A percentile compares a stretch with the other conserved stretches of the same genome.
Conservation (phyloP, 108 stramenopile genomes). For the Mayamaea pseudoterrestris region DNA sequence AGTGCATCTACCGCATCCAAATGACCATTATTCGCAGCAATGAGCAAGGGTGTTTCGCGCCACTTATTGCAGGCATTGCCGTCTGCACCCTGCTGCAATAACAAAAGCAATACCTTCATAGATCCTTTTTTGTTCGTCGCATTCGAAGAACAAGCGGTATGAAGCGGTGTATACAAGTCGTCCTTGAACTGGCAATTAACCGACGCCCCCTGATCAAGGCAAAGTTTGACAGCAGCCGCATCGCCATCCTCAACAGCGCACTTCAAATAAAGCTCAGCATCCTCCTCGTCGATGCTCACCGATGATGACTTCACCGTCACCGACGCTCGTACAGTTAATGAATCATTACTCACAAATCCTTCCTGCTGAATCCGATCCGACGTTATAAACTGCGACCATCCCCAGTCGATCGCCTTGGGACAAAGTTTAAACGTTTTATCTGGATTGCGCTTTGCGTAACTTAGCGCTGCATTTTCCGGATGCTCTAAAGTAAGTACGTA, state of each 20-base stretch:
- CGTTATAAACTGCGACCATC: slow-evolving; percentile 86
- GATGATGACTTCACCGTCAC: slow-evolving; percentile 73
- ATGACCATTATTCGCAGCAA: slow-evolving; percentile 86
- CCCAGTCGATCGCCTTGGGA: slow-evolving; percentile 89
- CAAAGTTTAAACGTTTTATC: slow-evolving; percentile 89
- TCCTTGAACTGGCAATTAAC: slow-evolving; percentile 90
- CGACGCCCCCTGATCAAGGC: slow-evolving; percentile 64
- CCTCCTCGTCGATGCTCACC: slow-evolving; percentile 70
- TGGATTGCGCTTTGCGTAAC: slow-evolving; percentile 83
- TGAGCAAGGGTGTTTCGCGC: slow-evolving; percentile 79
- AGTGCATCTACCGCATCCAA: slow-evolving; percentile 67
- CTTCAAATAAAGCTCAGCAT: slow-evolving; percentile 81
- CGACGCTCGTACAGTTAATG: slow-evolving; percentile 52
- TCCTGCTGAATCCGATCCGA: slow-evolving; percentile 79
- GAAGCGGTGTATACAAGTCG: slow-evolving; percentile 83
- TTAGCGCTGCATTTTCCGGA: slow-evolving; percentile 41
- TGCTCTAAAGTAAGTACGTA: slow-evolving; percentile 83
- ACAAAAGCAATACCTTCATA: slow-evolving; percentile 63
- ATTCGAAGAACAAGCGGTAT: slow-evolving; percentile 73
- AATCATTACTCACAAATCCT: slow-evolving; percentile 59
- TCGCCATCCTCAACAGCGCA: slow-evolving; percentile 88
- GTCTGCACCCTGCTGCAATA: slow-evolving; percentile 71
- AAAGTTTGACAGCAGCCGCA: slow-evolving; percentile 61
- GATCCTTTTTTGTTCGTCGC: slow-evolving; percentile 20
- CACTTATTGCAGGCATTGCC: slow-evolving; percentile 89